These are phyloP conservation scores for sorghum (Sorghum bicolor) DNA, from an alignment of 176 grass and related monocot species.

Conservation along the genomic window Sorghum_bicolor_NCBIv3 NC_012873.2:66214001-66214500, in stretches of 20 bases:
- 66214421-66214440: constrained; percentile 48
- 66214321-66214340: constrained; percentile 91
- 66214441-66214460: constrained; percentile 51
- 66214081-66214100: constrained; percentile 62
- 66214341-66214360: constrained; percentile 95
- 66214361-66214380: constrained; percentile 77
- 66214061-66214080: constrained; percentile 87
- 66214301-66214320: constrained; percentile 98
- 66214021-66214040: constrained; percentile 34
- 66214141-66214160: constrained; percentile 72
- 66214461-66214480: constrained; percentile 42
- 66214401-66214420: constrained; percentile 71
- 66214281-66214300: constrained; percentile 86
- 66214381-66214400: constrained; percentile 57
- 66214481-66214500: constrained; percentile 43
- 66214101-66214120: constrained; percentile 52
- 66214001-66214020: constrained; percentile 44
- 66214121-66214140: constrained; percentile 76
- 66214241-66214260: constrained; percentile 76
- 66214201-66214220: constrained; percentile 79
- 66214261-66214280: constrained; percentile 88
- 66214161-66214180: constrained; percentile 42
- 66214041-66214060: constrained; percentile 60
- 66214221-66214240: constrained; percentile 78
- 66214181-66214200: constrained; percentile 23